These are phyloP conservation scores for Blakeslea trispora DNA, from an alignment of 371 early-diverging fungal species.

Conservation along the genomic window DNA sequence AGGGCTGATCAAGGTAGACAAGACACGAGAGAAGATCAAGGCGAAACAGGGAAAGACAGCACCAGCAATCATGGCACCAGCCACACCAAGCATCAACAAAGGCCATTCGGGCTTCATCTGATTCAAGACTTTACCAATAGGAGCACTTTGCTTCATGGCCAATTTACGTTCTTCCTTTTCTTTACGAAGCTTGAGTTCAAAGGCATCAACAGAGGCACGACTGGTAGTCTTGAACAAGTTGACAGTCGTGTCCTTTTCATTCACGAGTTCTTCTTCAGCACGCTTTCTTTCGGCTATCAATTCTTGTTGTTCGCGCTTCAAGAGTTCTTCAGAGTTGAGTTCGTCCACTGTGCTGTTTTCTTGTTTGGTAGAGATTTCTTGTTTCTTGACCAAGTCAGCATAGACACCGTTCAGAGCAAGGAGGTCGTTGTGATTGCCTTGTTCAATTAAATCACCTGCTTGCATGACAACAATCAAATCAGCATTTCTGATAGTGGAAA, in stretches of 20 bases:
- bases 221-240: slow-evolving; percentile 35
- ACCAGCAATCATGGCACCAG: slow-evolving; percentile 60
- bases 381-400: slow-evolving; percentile 58
- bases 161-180: slow-evolving; percentile 46
- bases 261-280: slow-evolving; percentile 23
- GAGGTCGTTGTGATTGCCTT: slow-evolving; percentile 72
- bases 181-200: slow-evolving; percentile 47
- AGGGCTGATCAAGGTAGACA: slow-evolving; percentile 30
- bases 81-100: slow-evolving; percentile 39
- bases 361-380: slow-evolving; percentile 49
- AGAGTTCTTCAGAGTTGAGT: slow-evolving; percentile 28
- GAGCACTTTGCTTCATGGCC: slow-evolving; percentile 51
- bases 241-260: slow-evolving; percentile 27
- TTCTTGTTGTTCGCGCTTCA: slow-evolving; percentile 46
- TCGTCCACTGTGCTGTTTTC: slow-evolving; percentile 21
- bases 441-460: slow-evolving; percentile 71
- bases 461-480: slow-evolving; percentile 84
- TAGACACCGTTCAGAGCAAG: slow-evolving; percentile 56
- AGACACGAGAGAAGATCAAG: slow-evolving; percentile 46
- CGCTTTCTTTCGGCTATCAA: slow-evolving; percentile 14
- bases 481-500: slow-evolving; percentile 80
- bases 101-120: slow-evolving; percentile 46
- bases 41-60: slow-evolving; percentile 58
- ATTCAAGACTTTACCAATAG: slow-evolving; percentile 39
- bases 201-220: slow-evolving; percentile 43